A percentile compares a stretch with the other conserved stretches of the same genome.
Evolutionary conservation across 2,329 filamentous ascomycete species (phyloP).

Genomic region (Blastomyces percursus): DNA sequence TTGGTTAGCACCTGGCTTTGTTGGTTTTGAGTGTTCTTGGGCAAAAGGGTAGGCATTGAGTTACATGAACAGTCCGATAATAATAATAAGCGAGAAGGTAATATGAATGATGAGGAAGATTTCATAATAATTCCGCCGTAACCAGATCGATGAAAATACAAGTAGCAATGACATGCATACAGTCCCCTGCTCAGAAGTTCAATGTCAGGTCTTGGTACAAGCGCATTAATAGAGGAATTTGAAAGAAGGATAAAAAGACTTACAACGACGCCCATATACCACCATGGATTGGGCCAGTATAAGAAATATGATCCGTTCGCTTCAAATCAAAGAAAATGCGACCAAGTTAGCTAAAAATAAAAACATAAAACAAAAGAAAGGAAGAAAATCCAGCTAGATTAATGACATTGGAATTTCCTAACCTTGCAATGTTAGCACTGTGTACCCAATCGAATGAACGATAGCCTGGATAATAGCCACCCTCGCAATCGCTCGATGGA

Average conservation of each 20-base stretch:
- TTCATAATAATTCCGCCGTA: slow-evolving; percentile 36
- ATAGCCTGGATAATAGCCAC: slow-evolving; percentile 52
- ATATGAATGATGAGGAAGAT: slow-evolving; percentile 32
- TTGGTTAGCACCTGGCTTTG: background rate
- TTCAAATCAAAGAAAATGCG: background rate
- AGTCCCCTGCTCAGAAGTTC: slow-evolving; percentile 16
- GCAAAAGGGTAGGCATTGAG: slow-evolving; percentile 6
- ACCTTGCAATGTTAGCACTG: slow-evolving; percentile 26
- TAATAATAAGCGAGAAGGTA: slow-evolving; percentile 26
- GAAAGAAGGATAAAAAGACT: slow-evolving; percentile 10
- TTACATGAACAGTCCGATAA: slow-evolving; percentile 37
- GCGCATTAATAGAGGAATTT: background rate
- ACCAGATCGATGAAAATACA: slow-evolving; percentile 32
- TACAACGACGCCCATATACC: slow-evolving; percentile 19
- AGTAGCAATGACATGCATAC: slow-evolving; percentile 29
- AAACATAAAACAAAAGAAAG: too few relatives aligned
- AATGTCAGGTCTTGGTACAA: background rate
- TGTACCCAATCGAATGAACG: slow-evolving; percentile 52
- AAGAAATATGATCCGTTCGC: slow-evolving; percentile 9
- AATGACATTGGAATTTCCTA: background rate
- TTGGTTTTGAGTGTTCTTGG: background rate
- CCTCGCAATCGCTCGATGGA: slow-evolving; percentile 56
- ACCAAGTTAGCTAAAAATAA: background rate
- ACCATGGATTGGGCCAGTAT: slow-evolving; percentile 14
- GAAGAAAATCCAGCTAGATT: background rate